Evolutionary conservation across 208 protist genomes (phyloP).

Genomic region (Trypanosomatidae sp.): DNA sequence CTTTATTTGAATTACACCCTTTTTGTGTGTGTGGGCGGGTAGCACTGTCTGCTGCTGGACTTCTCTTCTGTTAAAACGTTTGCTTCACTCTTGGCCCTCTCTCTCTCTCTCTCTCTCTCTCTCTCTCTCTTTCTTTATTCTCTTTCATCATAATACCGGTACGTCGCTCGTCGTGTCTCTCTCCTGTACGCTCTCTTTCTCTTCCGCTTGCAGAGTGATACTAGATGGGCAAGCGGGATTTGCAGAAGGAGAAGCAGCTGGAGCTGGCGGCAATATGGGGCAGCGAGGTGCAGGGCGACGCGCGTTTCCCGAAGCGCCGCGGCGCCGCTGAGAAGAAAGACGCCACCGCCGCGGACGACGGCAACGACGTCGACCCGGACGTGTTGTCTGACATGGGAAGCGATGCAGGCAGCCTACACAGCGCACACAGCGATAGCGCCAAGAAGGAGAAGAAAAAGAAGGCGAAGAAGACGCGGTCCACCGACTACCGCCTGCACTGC

Average conservation of each 20-base stretch:
- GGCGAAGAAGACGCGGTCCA: conserved; percentile 17
- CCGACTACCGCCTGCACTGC: conserved; percentile 81
- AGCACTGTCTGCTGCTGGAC: too few species aligned
- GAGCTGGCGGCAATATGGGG: conserved; percentile 90
- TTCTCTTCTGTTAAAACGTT: too few species aligned
- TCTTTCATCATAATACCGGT: too few species aligned
- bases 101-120: too few species aligned
- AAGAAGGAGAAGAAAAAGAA: conserved; percentile 36
- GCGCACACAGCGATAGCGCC: conserved; percentile 22
- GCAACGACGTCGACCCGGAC: conserved; percentile 33
- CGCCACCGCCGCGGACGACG: conserved; percentile 13
- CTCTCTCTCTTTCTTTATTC: too few species aligned
- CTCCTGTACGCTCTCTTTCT: neutral
- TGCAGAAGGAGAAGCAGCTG: conserved; percentile 83
- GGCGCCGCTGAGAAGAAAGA: conserved; percentile 32
- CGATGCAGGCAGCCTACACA: conserved; percentile 33
- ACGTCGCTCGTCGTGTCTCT: neutral
- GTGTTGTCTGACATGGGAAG: conserved; percentile 45
- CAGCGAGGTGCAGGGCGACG: conserved; percentile 63
- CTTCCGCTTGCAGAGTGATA: too few species aligned
- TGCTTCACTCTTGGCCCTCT: too few species aligned
- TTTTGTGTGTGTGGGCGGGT: too few species aligned
- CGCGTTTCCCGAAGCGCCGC: conserved; percentile 67
- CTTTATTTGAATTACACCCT: too few species aligned
- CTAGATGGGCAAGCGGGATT: conserved; percentile 77